phyloP scores from a whole-genome alignment of 1,139 yeast genomes.

The Candida smagusa region DNA sequence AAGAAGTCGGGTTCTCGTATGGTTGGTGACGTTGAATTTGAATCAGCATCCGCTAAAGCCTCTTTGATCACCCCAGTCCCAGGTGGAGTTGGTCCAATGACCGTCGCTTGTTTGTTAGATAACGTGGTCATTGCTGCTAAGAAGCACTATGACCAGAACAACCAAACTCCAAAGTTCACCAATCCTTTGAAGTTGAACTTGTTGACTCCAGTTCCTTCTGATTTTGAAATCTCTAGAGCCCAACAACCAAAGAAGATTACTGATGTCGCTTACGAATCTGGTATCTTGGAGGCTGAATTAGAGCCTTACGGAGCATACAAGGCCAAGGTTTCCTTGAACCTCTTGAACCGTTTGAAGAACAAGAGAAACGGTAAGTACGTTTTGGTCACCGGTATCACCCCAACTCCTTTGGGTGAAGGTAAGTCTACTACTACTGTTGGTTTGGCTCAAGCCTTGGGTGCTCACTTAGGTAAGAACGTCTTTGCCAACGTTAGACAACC shows the following conservation, averaged over 20 bases:
- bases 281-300: conserved; percentile 75
- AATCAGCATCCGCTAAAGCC: conserved; percentile 62
- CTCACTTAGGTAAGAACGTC: conserved; percentile 80
- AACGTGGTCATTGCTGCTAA: conserved; percentile 85
- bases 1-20: conserved; percentile 81
- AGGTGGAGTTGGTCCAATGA: conserved; percentile 99
- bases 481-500: conserved; percentile 98
- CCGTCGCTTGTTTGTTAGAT: conserved; percentile 91
- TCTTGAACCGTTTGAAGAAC: conserved; percentile 65
- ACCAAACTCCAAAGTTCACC: conserved; percentile 49
- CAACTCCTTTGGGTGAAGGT: conserved; percentile 98
- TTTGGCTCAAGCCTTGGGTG: conserved; percentile 92
- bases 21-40: conserved; percentile 93
- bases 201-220: conserved; percentile 85
- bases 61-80: conserved; percentile 92
- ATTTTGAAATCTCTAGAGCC: conserved; percentile 85
- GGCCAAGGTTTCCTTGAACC: conserved; percentile 80
- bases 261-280: conserved; percentile 81
- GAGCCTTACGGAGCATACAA: conserved; percentile 92
- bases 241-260: conserved; percentile 85
- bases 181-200: conserved; percentile 65
- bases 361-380: conserved; percentile 84
- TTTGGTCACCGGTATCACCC: conserved; percentile 95
- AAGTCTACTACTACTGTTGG: conserved; percentile 97
- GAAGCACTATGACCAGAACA: conserved; percentile 41